Percentiles rank a stretch among this genome's conserved stretches.
phyloP scores from a whole-genome alignment of 495 filamentous ascomycete species.

The Cercophora samala region DNA sequence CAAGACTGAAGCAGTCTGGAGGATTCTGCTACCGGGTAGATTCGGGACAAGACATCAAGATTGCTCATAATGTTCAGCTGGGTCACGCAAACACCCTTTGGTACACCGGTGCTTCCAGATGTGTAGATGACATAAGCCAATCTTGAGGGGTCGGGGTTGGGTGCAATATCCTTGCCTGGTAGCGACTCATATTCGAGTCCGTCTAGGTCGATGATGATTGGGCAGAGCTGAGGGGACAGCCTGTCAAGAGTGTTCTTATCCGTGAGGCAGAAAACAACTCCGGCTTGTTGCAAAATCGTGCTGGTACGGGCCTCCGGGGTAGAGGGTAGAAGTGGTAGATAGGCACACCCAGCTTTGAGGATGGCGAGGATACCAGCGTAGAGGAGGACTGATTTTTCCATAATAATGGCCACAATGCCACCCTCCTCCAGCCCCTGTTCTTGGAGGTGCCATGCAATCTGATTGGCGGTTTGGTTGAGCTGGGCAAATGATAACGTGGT shows the following conservation, averaged over 20 bases:
- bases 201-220: constrained; percentile 39
- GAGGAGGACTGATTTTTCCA: constrained; percentile 65
- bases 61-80: constrained; percentile 67
- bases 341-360: constrained; percentile 68
- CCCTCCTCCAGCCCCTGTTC: constrained; percentile 43
- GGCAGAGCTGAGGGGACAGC: constrained; percentile 24
- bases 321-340: constrained; percentile 66
- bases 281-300: constrained; percentile 53
- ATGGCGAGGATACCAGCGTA: constrained; percentile 70
- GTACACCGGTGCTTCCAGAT: constrained; percentile 61
- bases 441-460: constrained; percentile 58
- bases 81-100: constrained; percentile 69
- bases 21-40: constrained; percentile 52
- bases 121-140: constrained; percentile 63
- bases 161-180: constrained; percentile 33
- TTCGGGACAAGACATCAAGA: constrained; percentile 52
- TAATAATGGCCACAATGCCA: constrained; percentile 61
- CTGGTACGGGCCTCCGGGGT: constrained; percentile 55
- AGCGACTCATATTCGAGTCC: constrained; percentile 21
- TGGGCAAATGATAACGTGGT: constrained; percentile 57
- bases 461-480: constrained; percentile 60
- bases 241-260: constrained; percentile 24
- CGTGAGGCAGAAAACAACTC: constrained; percentile 47
- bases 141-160: constrained; percentile 33
- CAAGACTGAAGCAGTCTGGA: constrained; percentile 66